phyloP scores from a whole-genome alignment of 257 asterid genomes.

The Henckelia pumila region DNA sequence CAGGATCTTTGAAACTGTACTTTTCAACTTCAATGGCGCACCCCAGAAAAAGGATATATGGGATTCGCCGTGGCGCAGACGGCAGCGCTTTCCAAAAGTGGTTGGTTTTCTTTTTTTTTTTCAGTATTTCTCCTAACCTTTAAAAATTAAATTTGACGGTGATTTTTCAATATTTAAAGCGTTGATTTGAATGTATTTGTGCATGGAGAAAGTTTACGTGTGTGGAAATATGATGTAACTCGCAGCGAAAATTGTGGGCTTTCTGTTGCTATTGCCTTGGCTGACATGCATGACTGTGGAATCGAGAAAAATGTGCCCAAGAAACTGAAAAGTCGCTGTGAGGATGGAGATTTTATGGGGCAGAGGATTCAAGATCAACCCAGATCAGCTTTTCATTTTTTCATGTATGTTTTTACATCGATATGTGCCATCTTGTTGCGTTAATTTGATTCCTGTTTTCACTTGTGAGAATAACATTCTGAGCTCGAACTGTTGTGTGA shows the following conservation, averaged over 20 bases:
- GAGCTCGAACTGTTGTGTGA: not conserved
- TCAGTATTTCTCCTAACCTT: not conserved
- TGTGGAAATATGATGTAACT: not conserved
- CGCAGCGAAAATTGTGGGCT: constrained; percentile 36
- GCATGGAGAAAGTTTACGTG: not conserved
- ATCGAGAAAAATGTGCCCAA: constrained; percentile 8
- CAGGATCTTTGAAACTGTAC: not conserved
- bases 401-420: constrained; percentile 23
- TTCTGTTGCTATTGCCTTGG: constrained; percentile 41
- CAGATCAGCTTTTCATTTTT: constrained; percentile 42
- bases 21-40: constrained; percentile 32
- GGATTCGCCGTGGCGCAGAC: constrained; percentile 55
- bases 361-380: constrained; percentile 26
- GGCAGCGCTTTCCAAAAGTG: constrained; percentile 70
- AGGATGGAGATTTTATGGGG: not conserved
- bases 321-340: constrained; percentile 25
- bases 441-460: not conserved
- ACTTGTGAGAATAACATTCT: not conserved
- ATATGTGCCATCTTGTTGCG: not conserved
- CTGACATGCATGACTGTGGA: constrained; percentile 30
- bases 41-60: constrained; percentile 50
- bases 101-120: constrained; percentile 22
- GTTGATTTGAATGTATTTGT: not conserved
- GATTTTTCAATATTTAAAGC: not conserved
- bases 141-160: not conserved